These are phyloP conservation scores for Lactifluus piperatus DNA, from an alignment of 768 basidiomycete genomes.

Conservation along the genomic window DNA sequence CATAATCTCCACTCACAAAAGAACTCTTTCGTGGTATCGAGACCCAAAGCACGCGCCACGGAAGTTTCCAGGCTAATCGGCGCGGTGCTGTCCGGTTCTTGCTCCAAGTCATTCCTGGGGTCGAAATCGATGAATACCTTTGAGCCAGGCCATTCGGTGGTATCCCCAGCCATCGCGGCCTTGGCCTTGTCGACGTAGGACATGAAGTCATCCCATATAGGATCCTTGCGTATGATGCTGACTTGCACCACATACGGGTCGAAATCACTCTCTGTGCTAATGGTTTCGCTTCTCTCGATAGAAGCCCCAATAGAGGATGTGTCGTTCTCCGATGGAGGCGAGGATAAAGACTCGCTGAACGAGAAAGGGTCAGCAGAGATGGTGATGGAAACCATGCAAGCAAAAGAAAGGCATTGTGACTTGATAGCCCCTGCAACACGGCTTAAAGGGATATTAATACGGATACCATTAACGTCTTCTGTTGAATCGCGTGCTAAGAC, in stretches of 20 bases:
- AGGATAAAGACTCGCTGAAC: neutral
- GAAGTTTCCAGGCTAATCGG: conserved; percentile 1
- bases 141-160: conserved; percentile 13
- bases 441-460: conserved; percentile 39
- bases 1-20: conserved; percentile 17
- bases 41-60: conserved; percentile 8
- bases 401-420: conserved; percentile 16
- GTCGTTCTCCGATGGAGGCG: conserved; percentile 1
- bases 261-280: neutral
- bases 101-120: neutral
- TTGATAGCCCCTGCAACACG: conserved; percentile 27
- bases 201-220: conserved; percentile 8
- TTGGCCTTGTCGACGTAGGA: conserved; percentile 6
- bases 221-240: conserved; percentile 7
- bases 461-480: conserved; percentile 32
- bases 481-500: conserved; percentile 24
- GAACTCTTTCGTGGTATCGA: conserved; percentile 10
- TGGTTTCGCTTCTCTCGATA: neutral
- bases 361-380: neutral
- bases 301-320: neutral
- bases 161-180: neutral
- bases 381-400: conserved; percentile 20
- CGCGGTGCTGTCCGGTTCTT: neutral
- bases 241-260: conserved; percentile 15
- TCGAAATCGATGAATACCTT: conserved; percentile 17